Evolutionary conservation across 345 rosid genomes (phyloP), one percentile per base, ranked within the genome.

Genomic region (Citrus mangshanensis): DNA sequence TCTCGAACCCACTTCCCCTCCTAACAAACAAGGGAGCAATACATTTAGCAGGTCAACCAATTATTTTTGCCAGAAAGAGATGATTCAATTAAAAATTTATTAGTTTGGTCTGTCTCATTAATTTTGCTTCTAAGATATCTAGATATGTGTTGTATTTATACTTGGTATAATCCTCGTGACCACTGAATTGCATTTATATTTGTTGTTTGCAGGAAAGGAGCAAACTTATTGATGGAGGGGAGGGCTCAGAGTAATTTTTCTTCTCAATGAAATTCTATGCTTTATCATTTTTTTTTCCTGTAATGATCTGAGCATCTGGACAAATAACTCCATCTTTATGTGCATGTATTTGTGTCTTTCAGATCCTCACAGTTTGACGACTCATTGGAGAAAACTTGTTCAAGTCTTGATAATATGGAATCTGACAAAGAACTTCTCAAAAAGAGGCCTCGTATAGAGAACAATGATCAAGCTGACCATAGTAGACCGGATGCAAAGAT

Each of bases 141-240:
- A 58, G 46, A 74, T 25, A 28, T 42, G 32, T 27, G 42, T 74
- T 9, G 65, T 35, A 7, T 73, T 37, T 60, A 27, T 68, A 34
- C 46, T 68, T 54, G n/a, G 69, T 67, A 27, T 75, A 69, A 71
- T 76, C 76, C 49, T 38, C 27, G n/a, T 67, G 49, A 64, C 35
- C 9, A 60, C 73, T 78, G 70, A 77, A 70, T 78, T 76, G 35
- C 68, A 65, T 9, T 40, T 76, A 32, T 76, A 55, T 69, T 72
- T 80, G 55, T 70, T 73, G 75, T 89, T 83, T 78, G 76, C 92
- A 92, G 98, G 95, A 85, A 78, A 89, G 89, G 88, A 87, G 84
- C 81, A 86, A 89, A 84, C 75, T 72, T 76, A 77, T 78, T 60
- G 87, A 80, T 83, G 91, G 86, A 74, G 81, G 55, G 82, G 92